These are phyloP conservation scores for Oemleria cerasiformis DNA, from an alignment of 306 rosid genomes.

Conservation along the genomic window DNA sequence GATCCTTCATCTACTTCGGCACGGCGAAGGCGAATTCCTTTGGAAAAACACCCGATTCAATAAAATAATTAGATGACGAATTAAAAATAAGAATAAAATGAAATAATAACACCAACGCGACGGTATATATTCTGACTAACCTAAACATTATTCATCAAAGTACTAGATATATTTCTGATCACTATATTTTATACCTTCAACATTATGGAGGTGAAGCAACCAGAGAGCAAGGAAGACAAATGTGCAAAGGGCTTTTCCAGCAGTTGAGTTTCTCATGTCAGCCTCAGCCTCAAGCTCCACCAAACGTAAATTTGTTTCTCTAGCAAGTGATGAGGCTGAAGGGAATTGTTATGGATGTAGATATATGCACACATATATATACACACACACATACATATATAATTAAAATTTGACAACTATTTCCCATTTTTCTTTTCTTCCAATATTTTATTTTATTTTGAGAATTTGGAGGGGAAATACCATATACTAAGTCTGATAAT, in stretches of 20 bases:
- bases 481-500: too few relatives aligned
- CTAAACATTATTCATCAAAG: too few relatives aligned
- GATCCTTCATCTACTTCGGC: not conserved
- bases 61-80: not conserved
- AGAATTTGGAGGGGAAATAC: too few relatives aligned
- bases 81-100: not conserved
- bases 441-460: too few relatives aligned
- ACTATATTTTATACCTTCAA: not conserved
- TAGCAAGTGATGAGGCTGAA: too few relatives aligned
- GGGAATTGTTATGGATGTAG: not conserved
- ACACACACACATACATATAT: too few relatives aligned
- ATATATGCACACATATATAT: too few relatives aligned
- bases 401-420: too few relatives aligned
- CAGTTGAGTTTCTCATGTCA: slow-evolving; percentile 6
- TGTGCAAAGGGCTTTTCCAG: not conserved
- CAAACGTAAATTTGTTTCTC: not conserved
- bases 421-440: too few relatives aligned
- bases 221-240: slow-evolving; percentile 2
- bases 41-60: not conserved
- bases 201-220: slow-evolving; percentile 1
- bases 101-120: too few relatives aligned
- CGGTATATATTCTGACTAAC: too few relatives aligned
- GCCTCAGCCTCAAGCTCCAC: not conserved
- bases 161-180: not conserved
- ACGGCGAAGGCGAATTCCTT: not conserved